Evolutionary conservation across 2,329 filamentous ascomycete species (phyloP), one percentile per base, ranked within the genome.

Genomic region (Ilyonectria sp.): DNA sequence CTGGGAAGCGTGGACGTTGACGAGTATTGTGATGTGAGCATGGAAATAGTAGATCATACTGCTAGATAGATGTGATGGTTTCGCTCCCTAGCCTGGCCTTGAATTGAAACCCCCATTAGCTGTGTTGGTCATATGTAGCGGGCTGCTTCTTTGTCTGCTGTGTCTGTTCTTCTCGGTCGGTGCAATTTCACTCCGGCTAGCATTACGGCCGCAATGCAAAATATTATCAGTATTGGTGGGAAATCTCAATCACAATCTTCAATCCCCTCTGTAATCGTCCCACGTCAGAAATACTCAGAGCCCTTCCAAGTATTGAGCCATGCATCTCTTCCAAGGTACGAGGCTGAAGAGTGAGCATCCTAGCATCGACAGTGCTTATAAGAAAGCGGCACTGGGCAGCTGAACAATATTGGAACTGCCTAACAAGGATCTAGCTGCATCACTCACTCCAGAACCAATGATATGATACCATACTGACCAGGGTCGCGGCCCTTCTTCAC

Each of bases 1-100:
- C 23, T 63, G 43, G 60, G 44, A 5, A 52, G 40, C 7, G n/a
- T 58, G 6, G 63, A 57, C 15, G 21, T 66, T 15, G 35, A 67
- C n/a, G 50, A 62, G 49, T 43, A 55, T n/a, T 44, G 56, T 19
- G 47, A 40, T 10, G 58, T 31, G 23, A 68, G 29, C 31, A 19
- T 7, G 15, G n/a, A 17, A 40, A 15, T 40, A n/a, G 37, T 13
- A 15, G 50, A 53, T 17, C 9, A 49, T 26, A 19, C 2, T 40
- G 37, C 11, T 2, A 15, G 11, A 40, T 40, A 40, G 37, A 40
- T 40, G 10, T 15, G 37, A 15, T 5, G 11, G 37, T 40, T 5
- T 40, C 17, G 37, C 37, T 13, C 4, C 10, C 11, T n/a, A 40
- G 37, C 11, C 15, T 40, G 11, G 37, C 6, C 4, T 40, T 4